Conservation (phyloP, 208 protist genomes). For the Crithidia sp. region DNA sequence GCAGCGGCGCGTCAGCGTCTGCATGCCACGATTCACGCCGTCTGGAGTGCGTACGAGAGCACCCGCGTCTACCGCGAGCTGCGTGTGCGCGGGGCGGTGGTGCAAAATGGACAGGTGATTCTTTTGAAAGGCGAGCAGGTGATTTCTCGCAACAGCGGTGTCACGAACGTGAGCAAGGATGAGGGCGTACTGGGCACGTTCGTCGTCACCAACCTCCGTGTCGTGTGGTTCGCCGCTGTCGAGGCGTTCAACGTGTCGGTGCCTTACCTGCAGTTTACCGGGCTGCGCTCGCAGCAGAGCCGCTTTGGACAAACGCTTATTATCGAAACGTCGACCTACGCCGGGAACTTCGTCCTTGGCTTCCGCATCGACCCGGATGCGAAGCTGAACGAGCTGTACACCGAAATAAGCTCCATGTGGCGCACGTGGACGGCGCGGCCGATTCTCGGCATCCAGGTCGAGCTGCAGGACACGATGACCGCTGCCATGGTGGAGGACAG, state of each 20-base stretch:
- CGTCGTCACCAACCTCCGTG: slow-evolving; percentile 94
- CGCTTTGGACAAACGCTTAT: slow-evolving; percentile 87
- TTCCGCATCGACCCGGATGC: slow-evolving; percentile 87
- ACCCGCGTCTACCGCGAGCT: slow-evolving; percentile 94
- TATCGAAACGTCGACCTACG: slow-evolving; percentile 70
- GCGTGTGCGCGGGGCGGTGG: slow-evolving; percentile 91
- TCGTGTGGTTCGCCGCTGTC: slow-evolving; percentile 94
- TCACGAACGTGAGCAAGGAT: slow-evolving; percentile 94
- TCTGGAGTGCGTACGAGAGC: slow-evolving; percentile 94
- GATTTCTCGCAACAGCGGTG: slow-evolving; percentile 76
- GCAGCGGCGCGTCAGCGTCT: slow-evolving; percentile 12
- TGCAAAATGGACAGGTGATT: slow-evolving; percentile 86
- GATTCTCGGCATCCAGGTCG: slow-evolving; percentile 79
- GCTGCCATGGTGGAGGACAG: slow-evolving; percentile 4
- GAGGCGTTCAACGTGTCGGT: slow-evolving; percentile 96
- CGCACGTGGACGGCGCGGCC: slow-evolving; percentile 79
- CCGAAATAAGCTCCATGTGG: slow-evolving; percentile 85
- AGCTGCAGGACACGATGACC: slow-evolving; percentile 27
- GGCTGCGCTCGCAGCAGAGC: slow-evolving; percentile 73
- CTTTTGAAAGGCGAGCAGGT: slow-evolving; percentile 91
- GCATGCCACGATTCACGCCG: slow-evolving; percentile 36
- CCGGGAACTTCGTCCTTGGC: slow-evolving; percentile 84
- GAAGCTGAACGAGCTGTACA: slow-evolving; percentile 72
- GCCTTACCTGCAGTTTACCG: slow-evolving; percentile 94
- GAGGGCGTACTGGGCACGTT: slow-evolving; percentile 93